Conservation (phyloP, 108 stramenopile species). For the Stephanodiscus triporus region DNA sequence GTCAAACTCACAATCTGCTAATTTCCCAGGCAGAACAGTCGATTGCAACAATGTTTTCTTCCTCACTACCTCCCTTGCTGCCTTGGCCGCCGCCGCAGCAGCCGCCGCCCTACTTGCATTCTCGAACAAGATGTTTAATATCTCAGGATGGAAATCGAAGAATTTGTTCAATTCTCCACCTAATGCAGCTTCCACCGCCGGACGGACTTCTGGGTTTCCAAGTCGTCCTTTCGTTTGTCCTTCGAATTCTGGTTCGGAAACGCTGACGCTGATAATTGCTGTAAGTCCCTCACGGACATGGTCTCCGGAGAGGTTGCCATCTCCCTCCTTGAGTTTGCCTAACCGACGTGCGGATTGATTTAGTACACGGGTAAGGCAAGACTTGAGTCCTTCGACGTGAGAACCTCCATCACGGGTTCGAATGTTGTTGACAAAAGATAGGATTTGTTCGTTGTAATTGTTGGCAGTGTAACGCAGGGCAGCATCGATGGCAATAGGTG, state of each 20-base stretch:
- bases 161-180: slow-evolving; percentile 76
- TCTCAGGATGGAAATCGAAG: slow-evolving; percentile 90
- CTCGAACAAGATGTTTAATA: slow-evolving; percentile 79
- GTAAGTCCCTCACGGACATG: slow-evolving; percentile 93
- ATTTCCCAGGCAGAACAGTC: slow-evolving; percentile 92
- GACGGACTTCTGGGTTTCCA: slow-evolving; percentile 93
- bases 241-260: slow-evolving; percentile 96
- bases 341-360: slow-evolving; percentile 78
- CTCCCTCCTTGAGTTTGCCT: slow-evolving; percentile 80
- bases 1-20: slow-evolving; percentile 85
- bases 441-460: slow-evolving; percentile 87
- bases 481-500: slow-evolving; percentile 76
- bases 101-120: slow-evolving; percentile 89
- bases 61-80: slow-evolving; percentile 94
- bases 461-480: slow-evolving; percentile 91
- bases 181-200: slow-evolving; percentile 85
- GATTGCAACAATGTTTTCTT: slow-evolving; percentile 89
- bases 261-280: slow-evolving; percentile 86
- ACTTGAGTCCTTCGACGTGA: slow-evolving; percentile 93
- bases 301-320: slow-evolving; percentile 85
- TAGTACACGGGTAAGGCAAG: slow-evolving; percentile 83
- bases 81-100: slow-evolving; percentile 91
- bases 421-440: slow-evolving; percentile 94
- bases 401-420: slow-evolving; percentile 94
- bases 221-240: slow-evolving; percentile 97